Evolutionary conservation across 495 filamentous ascomycete genomes (phyloP).

Genomic region (Aspergillus conjunctus): DNA sequence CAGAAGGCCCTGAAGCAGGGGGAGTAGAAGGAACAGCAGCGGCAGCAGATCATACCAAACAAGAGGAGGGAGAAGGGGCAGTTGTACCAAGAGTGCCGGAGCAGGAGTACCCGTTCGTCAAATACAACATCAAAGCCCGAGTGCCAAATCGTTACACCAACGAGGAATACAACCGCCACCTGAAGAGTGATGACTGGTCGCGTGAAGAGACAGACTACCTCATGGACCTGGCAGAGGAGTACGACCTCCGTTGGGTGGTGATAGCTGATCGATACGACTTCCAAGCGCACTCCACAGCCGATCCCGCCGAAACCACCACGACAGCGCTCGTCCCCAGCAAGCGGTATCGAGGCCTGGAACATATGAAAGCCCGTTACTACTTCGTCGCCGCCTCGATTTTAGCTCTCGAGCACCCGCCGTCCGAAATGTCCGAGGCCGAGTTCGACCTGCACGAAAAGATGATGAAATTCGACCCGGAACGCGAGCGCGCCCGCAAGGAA

Average conservation of each 20-base stretch:
- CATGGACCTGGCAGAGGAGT: conserved; percentile 69
- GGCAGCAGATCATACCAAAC: conserved; percentile 35
- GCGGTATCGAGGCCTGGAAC: conserved; percentile 71
- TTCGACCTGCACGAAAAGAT: conserved; percentile 80
- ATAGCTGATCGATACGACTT: conserved; percentile 93
- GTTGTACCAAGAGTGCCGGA: conserved; percentile 27
- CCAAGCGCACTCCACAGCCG: conserved; percentile 45
- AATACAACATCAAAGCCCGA: conserved; percentile 78
- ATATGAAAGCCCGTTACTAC: conserved; percentile 91
- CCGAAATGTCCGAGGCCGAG: conserved; percentile 82
- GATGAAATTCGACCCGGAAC: conserved; percentile 76
- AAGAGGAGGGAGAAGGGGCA: conserved; percentile 36
- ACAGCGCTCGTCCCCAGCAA: conserved; percentile 46
- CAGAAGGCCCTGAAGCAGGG: conserved; percentile 47
- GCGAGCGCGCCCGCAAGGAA: conserved; percentile 77
- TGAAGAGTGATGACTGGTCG: conserved; percentile 78
- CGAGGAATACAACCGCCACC: conserved; percentile 76
- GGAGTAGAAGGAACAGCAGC: conserved; percentile 1
- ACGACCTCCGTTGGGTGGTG: conserved; percentile 85
- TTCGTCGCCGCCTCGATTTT: conserved; percentile 81
- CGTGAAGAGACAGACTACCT: conserved; percentile 93
- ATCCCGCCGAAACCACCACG: conserved; percentile 34
- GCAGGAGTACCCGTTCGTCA: conserved; percentile 60
- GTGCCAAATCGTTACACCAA: conserved; percentile 75
- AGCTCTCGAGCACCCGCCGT: conserved; percentile 75